Evolutionary conservation across 164 flowering plant species (phyloP).

Genomic region (Brasenia schreberi): DNA sequence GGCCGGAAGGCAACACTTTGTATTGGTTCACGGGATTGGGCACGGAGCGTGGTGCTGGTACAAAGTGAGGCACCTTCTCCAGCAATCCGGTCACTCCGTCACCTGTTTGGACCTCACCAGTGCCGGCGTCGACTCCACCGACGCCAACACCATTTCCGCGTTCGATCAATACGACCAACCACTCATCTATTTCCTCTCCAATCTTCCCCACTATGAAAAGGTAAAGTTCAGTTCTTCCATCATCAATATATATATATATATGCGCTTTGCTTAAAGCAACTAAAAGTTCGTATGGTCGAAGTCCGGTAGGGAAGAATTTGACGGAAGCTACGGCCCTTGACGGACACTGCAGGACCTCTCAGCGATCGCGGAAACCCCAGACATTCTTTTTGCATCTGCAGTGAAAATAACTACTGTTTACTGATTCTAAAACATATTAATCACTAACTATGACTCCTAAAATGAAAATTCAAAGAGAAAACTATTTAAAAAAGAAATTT

Average conservation of each 20-base stretch:
- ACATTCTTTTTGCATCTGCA: no score
- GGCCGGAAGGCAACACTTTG: constrained; percentile 29
- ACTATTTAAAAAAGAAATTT: no score
- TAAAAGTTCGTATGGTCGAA: no score
- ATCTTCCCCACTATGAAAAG: constrained; percentile 40
- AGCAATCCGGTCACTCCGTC: constrained; percentile 53
- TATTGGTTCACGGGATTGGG: constrained; percentile 59
- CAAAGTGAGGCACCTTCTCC: constrained; percentile 47
- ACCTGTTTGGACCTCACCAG: constrained; percentile 57
- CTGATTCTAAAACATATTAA: no score
- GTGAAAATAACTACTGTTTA: no score
- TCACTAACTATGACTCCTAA: no score
- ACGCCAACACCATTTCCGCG: constrained; percentile 26
- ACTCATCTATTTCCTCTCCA: constrained; percentile 36
- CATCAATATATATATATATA: neutral
- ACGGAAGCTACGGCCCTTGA: no score
- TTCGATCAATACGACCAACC: constrained; percentile 67
- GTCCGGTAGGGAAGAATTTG: no score
- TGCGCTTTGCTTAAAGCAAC: neutral
- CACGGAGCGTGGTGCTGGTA: constrained; percentile 95
- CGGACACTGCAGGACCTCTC: no score
- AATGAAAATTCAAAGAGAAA: no score
- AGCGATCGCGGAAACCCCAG: no score
- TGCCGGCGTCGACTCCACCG: constrained; percentile 36
- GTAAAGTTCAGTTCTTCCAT: constrained; percentile 12